Base-by-base conservation (phyloP, 768 basidiomycete genomes). In the Mrakia gelida region DNA sequence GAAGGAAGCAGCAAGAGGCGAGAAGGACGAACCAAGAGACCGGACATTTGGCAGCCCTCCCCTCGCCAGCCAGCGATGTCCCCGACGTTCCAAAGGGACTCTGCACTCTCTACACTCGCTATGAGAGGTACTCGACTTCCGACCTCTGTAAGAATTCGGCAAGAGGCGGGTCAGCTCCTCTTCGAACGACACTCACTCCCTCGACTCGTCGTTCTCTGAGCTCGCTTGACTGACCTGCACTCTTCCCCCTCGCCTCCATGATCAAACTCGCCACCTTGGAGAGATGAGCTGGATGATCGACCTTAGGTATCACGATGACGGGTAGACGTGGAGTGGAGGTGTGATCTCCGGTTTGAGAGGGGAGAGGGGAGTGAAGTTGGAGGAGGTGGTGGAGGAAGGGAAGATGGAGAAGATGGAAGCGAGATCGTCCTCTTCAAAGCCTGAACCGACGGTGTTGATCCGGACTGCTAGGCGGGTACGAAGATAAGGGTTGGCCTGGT, bases 391-490 rank as follows among this genome's bases (percentile, higher is more conserved):
- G 28, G 49, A 32, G 38, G 45, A 38, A 30, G 71, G 71, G 49
- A 49, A 73, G 28, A 73, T 26, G 21, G 71, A 73, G 62, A 75
- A 65, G 16, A 75, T 18, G 34, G 61, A 21, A 15, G 32, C 30
- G 52, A 75, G 23, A 41, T 84, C 84, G 49, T 81, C 80, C 62
- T 80, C 79, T 41, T 80, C 84, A 30, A 81, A 80, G 0, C 84
- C 84, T 28, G 80, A 80, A 15, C 80, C 80, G 16, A 81, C 67
- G 11, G 83, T 81, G 71, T 85, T 85, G 80, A 85, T 83, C 8
- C 84, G 77, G 26, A 82, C 84, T 56, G 72, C 72, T n/a, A 73
- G 72, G 8, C 72, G 52, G 26, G 72, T 70, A 11, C 32, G 8
- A 18, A 70, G 72, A 11, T 28, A 34, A 23, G 72, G 71, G 49